phyloP scores from a whole-genome alignment of 441 rosid species.

The Gossypium schwendimanii region DNA sequence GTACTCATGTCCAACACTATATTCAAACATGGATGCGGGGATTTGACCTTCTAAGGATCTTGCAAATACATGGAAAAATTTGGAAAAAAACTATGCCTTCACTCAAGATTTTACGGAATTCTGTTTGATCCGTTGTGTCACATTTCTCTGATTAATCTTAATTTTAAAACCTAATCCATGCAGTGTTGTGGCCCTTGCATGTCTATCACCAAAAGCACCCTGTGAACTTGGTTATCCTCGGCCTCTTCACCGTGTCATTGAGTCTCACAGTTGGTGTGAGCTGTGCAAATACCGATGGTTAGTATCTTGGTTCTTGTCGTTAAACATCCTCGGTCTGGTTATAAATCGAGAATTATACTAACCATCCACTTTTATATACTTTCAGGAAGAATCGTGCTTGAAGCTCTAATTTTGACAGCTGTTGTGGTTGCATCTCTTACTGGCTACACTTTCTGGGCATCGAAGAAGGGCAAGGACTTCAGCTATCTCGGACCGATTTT shows the following conservation, averaged over 20 bases:
- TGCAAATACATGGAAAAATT: not conserved
- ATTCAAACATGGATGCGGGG: not conserved
- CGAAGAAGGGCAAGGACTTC: conserved; percentile 88
- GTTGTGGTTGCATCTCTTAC: conserved; percentile 77
- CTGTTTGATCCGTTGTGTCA: not conserved
- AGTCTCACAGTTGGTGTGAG: conserved; percentile 81
- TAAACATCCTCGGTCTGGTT: conserved; percentile 11
- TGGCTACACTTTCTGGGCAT: conserved; percentile 91
- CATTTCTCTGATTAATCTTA: not conserved
- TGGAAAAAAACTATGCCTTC: not conserved
- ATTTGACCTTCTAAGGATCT: not conserved
- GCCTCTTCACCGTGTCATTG: conserved; percentile 76
- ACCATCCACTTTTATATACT: not conserved
- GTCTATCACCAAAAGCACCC: conserved; percentile 94
- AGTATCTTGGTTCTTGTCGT: conserved; percentile 4
- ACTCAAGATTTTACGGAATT: not conserved
- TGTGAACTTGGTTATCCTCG: conserved; percentile 69
- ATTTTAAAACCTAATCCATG: conserved; percentile 17
- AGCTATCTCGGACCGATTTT: conserved; percentile 80
- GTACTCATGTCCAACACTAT: not conserved
- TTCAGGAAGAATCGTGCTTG: conserved; percentile 85
- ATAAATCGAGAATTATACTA: not conserved
- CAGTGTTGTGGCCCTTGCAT: conserved; percentile 90
- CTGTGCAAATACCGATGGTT: conserved; percentile 87
- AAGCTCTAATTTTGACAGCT: conserved; percentile 77